Percentiles rank a stretch among this genome's conserved stretches.
Evolutionary conservation across 129 eudicot species (phyloP).

Genomic region (Centaurea solstitialis): DNA sequence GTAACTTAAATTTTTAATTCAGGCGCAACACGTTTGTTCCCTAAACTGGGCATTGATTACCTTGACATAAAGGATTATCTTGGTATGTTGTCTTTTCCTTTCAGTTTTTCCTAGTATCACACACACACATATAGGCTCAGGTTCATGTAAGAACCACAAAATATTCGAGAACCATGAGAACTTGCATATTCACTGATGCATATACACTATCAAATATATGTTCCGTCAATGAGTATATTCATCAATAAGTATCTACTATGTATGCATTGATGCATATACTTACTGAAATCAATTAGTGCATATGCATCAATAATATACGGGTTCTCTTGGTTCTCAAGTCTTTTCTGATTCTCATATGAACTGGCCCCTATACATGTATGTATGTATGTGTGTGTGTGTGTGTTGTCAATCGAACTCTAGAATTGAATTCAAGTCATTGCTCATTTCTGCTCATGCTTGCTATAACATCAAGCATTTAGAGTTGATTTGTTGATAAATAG

Average conservation of each 20-base stretch:
- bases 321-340: too few relatives aligned
- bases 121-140: background rate
- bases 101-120: background rate
- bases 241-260: too few relatives aligned
- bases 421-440: background rate
- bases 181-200: too few relatives aligned
- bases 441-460: background rate
- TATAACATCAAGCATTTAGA: background rate
- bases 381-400: background rate
- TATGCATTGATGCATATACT: too few relatives aligned
- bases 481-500: background rate
- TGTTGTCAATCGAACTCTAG: background rate
- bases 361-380: background rate
- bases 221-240: too few relatives aligned
- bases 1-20: constrained; percentile 13
- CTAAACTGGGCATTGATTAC: constrained; percentile 45
- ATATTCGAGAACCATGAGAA: too few relatives aligned
- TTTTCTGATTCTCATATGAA: too few relatives aligned
- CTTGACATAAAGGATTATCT: constrained; percentile 67
- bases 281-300: too few relatives aligned
- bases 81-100: constrained; percentile 40
- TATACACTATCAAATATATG: too few relatives aligned
- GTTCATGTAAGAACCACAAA: too few relatives aligned
- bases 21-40: constrained; percentile 55
- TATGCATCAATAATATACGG: too few relatives aligned